A percentile compares a stretch with the other conserved stretches of the same genome.
phyloP scores from a whole-genome alignment of 768 basidiomycete species.

The Suillus hirtellus region DNA sequence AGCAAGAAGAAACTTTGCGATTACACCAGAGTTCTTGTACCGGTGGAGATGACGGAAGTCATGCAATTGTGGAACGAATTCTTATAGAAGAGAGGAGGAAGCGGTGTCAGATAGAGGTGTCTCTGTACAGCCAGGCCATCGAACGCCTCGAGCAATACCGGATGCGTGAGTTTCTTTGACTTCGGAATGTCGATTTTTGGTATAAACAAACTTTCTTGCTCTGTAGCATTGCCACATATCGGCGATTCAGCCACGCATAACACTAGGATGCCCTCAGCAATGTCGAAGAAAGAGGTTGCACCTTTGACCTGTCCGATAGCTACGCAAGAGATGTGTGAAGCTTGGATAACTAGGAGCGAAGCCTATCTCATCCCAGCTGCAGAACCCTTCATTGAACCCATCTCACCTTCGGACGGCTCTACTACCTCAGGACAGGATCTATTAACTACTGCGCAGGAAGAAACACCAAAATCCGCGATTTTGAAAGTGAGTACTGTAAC shows the following conservation, averaged over 20 bases:
- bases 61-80: constrained; percentile 4
- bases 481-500: not conserved
- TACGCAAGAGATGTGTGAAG: not conserved
- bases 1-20: not conserved
- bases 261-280: not conserved
- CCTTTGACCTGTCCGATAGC: not conserved
- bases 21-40: not conserved
- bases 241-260: not conserved
- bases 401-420: not conserved
- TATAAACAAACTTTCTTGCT: not conserved
- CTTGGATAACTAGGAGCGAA: not conserved
- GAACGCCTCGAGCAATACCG: not conserved
- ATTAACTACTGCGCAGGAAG: not conserved
- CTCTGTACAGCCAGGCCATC: constrained; percentile 1
- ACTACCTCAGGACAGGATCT: not conserved
- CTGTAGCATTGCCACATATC: not conserved
- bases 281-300: not conserved
- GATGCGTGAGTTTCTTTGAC: not conserved
- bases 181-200: not conserved
- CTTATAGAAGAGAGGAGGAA: constrained; percentile 4
- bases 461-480: not conserved
- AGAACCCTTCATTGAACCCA: not conserved
- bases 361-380: not conserved
- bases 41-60: constrained; percentile 1
- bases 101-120: constrained; percentile 4